Base-by-base conservation (phyloP, 306 rosid genomes). In the Crataegus laevigata region DNA sequence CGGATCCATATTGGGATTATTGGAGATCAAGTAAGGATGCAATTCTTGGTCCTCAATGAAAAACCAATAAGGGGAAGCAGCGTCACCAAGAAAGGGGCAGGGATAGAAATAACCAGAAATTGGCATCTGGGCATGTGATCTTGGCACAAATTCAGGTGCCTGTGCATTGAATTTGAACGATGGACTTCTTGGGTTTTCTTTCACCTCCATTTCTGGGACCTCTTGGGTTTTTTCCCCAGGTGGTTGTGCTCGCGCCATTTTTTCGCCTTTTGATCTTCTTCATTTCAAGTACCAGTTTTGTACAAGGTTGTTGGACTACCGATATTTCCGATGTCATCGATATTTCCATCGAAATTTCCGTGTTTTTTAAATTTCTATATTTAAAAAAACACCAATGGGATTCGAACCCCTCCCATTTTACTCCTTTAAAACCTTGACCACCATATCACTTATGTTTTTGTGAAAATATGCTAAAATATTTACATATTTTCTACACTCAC, bases 111-210 rank as follows among this genome's bases (percentile, higher is more conserved):
- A 94, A 62, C 96, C 90, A 0, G 97, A 86, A 59, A 92, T 45
- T 0, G 96, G 96, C 75, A 87, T 40, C 76, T 90, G 94, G 47
- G 96, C 12, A 10, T 86, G 94, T 24, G 97, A 77, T 80, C 92
- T 85, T 15, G 99, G 99, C 7, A 94, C 93, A n/a, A 94, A 94
- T 72, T 92, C 99, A 47, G 96, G 96, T 11, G 99, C 97, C 76
- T 90, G 96, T 1, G 90, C 96, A 82, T 94, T 94, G 83, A 94
- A 92, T 73, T 84, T 92, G 93, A 92, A 94, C 30, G 87, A 62
- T 0, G 76, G 52, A 2, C 68, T 62, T 4, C 78, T 73, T 5
- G 69, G 51, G 24, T 62, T 62, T 64, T 83, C 91, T 69, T 83
- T 82, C 50, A 42, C 68, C 34, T 75, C 77, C 51, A 78, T 82